Evolutionary conservation across 2,329 filamentous ascomycete genomes (phyloP).

Genomic region (Cryphonectria parasitica): DNA sequence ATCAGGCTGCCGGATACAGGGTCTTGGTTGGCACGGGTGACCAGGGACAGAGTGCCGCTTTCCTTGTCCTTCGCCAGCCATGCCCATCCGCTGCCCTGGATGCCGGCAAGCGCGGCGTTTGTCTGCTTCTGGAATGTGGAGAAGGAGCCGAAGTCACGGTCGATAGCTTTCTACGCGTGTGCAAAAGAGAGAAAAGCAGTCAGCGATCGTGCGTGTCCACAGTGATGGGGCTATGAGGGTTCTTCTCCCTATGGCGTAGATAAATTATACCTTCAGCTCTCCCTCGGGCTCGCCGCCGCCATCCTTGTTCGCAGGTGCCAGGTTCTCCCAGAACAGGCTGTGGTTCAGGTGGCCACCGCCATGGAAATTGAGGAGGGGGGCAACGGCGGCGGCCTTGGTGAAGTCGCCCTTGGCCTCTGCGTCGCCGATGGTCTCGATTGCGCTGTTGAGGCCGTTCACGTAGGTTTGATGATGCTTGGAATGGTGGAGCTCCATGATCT

Average conservation of each 20-base stretch:
- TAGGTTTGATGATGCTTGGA: constrained; percentile 80
- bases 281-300: constrained; percentile 64
- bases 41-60: constrained; percentile 64
- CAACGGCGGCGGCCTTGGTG: constrained; percentile 53
- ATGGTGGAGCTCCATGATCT: constrained; percentile 85
- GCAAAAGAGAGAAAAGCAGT: constrained; percentile 1
- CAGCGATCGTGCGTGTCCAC: not conserved
- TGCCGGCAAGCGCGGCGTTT: constrained; percentile 68
- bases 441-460: constrained; percentile 74
- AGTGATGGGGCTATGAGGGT: constrained; percentile 34
- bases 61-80: constrained; percentile 79
- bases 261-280: constrained; percentile 58
- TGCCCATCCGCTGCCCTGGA: constrained; percentile 89
- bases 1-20: constrained; percentile 82
- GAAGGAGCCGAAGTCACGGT: constrained; percentile 69
- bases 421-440: constrained; percentile 62
- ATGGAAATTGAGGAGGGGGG: constrained; percentile 75
- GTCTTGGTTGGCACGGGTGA: constrained; percentile 84
- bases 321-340: constrained; percentile 88
- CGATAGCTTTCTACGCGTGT: constrained; percentile 58
- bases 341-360: constrained; percentile 94
- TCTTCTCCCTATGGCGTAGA: not conserved
- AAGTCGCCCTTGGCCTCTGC: constrained; percentile 67
- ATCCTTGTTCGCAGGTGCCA: constrained; percentile 67
- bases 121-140: constrained; percentile 68